Conservation (phyloP, 768 basidiomycete genomes). For the Collybia mongolica region DNA sequence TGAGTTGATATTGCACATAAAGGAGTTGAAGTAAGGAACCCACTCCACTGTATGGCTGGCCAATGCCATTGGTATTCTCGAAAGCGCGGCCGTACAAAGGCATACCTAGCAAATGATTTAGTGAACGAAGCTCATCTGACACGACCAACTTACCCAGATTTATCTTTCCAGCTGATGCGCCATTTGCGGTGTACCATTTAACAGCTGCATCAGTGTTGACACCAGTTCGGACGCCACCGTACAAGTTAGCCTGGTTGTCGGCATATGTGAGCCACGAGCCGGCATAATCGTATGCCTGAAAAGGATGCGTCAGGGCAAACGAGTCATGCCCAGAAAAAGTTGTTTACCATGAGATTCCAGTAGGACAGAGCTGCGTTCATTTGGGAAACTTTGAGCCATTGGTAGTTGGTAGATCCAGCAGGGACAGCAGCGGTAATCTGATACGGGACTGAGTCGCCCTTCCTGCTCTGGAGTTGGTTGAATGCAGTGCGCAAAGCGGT, state of each 20-base stretch:
- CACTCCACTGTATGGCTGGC: slow-evolving; percentile 66
- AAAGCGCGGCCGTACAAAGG: slow-evolving; percentile 83
- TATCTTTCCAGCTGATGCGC: slow-evolving; percentile 66
- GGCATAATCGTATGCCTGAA: slow-evolving; percentile 71
- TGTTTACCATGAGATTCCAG: slow-evolving; percentile 78
- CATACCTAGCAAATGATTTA: slow-evolving; percentile 45
- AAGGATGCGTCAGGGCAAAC: not conserved
- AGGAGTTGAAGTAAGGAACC: slow-evolving; percentile 11
- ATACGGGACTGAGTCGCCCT: slow-evolving; percentile 63
- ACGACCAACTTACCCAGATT: slow-evolving; percentile 47
- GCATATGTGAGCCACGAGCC: slow-evolving; percentile 72
- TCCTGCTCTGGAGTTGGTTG: slow-evolving; percentile 50
- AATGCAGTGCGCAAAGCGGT: slow-evolving; percentile 64
- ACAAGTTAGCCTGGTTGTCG: slow-evolving; percentile 63
- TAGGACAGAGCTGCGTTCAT: slow-evolving; percentile 68
- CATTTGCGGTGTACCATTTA: slow-evolving; percentile 55
- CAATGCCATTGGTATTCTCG: slow-evolving; percentile 66
- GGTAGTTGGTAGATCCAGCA: slow-evolving; percentile 60
- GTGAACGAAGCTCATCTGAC: not conserved
- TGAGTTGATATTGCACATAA: not conserved
- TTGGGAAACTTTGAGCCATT: slow-evolving; percentile 53
- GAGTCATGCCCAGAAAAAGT: not conserved
- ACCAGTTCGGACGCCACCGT: slow-evolving; percentile 58
- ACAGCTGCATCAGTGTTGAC: slow-evolving; percentile 71
- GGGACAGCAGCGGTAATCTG: slow-evolving; percentile 62